Conservation (phyloP, 352 stramenopile genomes). For the Phytophthora boehmeriae region DNA sequence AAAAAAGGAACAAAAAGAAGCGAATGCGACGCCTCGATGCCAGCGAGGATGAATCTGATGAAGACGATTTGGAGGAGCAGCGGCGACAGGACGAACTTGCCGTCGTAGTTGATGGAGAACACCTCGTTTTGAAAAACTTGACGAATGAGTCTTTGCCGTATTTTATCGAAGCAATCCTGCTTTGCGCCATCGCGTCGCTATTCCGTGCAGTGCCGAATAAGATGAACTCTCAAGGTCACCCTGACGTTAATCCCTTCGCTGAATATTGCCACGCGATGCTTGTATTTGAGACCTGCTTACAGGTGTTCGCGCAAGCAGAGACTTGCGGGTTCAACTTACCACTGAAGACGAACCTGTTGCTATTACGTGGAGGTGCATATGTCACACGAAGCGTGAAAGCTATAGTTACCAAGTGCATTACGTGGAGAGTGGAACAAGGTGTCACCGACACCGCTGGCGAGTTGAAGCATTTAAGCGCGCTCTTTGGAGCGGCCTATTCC, state of each 20-base stretch:
- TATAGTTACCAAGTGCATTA: slow-evolving; percentile 48
- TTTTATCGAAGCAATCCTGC: slow-evolving; percentile 60
- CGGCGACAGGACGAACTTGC: slow-evolving; percentile 23
- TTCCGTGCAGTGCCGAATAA: slow-evolving; percentile 43
- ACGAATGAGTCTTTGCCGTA: slow-evolving; percentile 65
- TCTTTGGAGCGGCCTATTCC: slow-evolving; percentile 44
- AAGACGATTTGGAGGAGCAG: slow-evolving; percentile 38
- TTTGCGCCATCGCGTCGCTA: slow-evolving; percentile 59
- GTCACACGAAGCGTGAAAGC: slow-evolving; percentile 37
- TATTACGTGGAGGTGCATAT: slow-evolving; percentile 48
- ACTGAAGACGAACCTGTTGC: slow-evolving; percentile 53
- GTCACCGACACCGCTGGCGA: slow-evolving; percentile 34
- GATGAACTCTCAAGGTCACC: slow-evolving; percentile 5
- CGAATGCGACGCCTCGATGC: slow-evolving; percentile 10
- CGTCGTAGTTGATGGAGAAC: slow-evolving; percentile 55
- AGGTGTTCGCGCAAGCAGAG: slow-evolving; percentile 60
- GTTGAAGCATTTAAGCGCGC: slow-evolving; percentile 47
- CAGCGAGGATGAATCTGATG: slow-evolving; percentile 31
- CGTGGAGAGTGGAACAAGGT: slow-evolving; percentile 50
- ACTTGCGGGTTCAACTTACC: slow-evolving; percentile 56
- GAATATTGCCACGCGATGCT: slow-evolving; percentile 46
- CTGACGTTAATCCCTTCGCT: slow-evolving; percentile 43
- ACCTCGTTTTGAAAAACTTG: slow-evolving; percentile 68
- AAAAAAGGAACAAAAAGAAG: slow-evolving; percentile 15
- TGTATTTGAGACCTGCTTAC: slow-evolving; percentile 46